phyloP scores from a whole-genome alignment of 352 stramenopile species.

The Blastocystis sp. region DNA sequence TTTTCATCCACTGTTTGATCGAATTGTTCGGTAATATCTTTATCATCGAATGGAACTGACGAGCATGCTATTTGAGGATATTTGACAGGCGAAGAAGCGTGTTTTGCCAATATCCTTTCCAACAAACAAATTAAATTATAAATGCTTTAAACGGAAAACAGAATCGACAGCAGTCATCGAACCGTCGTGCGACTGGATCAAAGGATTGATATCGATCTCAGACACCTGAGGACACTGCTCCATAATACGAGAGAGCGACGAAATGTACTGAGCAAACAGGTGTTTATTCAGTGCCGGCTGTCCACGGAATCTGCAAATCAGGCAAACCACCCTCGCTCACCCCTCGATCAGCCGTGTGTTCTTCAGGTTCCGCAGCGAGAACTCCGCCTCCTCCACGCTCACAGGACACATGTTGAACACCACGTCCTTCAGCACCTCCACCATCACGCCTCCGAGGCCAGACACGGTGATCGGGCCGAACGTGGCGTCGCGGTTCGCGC shows the following conservation, averaged over 20 bases:
- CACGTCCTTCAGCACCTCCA: constrained; percentile 53
- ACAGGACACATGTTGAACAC: constrained; percentile 53
- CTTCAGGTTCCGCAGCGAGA: constrained; percentile 21
- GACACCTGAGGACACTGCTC: constrained; percentile 9
- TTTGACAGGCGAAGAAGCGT: constrained; percentile 39
- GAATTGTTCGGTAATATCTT: not conserved
- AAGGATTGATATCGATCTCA: constrained; percentile 58
- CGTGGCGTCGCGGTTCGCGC: constrained; percentile 45
- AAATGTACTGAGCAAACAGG: constrained; percentile 40
- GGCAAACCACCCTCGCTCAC: not conserved
- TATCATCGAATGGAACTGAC: not conserved
- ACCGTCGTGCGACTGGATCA: constrained; percentile 59
- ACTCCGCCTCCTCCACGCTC: not conserved
- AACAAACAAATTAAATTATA: not conserved
- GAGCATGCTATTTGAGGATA: not conserved
- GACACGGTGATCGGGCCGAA: constrained; percentile 43
- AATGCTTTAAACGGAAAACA: constrained; percentile 58
- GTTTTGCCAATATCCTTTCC: not conserved
- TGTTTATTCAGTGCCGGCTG: constrained; percentile 43
- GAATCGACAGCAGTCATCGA: constrained; percentile 58
- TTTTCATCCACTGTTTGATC: not conserved
- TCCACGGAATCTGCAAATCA: constrained; percentile 1
- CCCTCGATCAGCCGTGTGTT: constrained; percentile 3
- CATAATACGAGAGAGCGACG: constrained; percentile 20
- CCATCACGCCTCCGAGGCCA: not conserved